phyloP scores from a whole-genome alignment of 192 early-diverging fungal genomes.

The Jimgerdemannia flammicorona region DNA sequence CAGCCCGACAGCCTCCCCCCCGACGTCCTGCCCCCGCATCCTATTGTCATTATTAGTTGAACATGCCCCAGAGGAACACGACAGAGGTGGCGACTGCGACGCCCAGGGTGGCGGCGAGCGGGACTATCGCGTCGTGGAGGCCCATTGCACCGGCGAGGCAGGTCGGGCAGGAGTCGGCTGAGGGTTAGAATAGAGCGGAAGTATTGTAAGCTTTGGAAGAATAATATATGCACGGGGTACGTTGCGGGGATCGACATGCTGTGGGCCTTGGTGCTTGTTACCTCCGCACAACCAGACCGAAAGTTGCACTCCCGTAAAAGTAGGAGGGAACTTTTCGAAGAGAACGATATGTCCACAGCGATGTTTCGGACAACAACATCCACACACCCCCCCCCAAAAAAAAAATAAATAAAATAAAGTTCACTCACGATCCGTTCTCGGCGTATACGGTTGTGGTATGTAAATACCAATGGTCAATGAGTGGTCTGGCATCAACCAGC shows the following conservation, averaged over 20 bases:
- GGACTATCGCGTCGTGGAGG: background rate
- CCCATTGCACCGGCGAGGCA: background rate
- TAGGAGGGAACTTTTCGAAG: too few species aligned
- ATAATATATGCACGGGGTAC: too few species aligned
- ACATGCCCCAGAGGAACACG: background rate
- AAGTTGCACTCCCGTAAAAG: too few species aligned
- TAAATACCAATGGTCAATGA: conserved; percentile 31
- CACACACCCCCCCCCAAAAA: too few species aligned
- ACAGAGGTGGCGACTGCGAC: background rate
- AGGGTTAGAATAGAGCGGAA: background rate
- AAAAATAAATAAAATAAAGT: conserved; percentile 9
- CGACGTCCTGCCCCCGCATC: background rate
- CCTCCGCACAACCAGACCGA: too few species aligned
- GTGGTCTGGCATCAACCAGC: conserved; percentile 23
- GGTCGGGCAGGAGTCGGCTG: background rate
- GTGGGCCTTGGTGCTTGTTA: too few species aligned
- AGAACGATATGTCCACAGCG: too few species aligned
- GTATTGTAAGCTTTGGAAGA: too few species aligned
- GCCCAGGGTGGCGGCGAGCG: background rate
- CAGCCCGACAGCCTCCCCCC: too few species aligned
- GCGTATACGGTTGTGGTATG: conserved; percentile 19
- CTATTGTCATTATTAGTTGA: background rate
- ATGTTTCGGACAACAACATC: too few species aligned
- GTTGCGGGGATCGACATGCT: too few species aligned
- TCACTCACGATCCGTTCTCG: conserved; percentile 26